Base-by-base conservation (phyloP, 2,329 filamentous ascomycete genomes). In the Polytolypa hystricis region DNA sequence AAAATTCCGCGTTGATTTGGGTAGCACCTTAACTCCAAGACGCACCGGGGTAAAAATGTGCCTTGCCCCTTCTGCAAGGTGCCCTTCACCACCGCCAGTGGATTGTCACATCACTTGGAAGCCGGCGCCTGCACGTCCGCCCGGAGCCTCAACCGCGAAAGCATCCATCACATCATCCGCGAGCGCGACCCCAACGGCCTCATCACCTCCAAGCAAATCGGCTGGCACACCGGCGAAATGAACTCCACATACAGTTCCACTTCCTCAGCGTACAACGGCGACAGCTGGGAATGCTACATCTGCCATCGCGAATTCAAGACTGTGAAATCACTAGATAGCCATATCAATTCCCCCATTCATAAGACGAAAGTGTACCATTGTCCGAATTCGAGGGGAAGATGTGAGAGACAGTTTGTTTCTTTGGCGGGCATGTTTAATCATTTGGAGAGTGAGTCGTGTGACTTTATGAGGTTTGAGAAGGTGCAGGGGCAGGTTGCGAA, bases 61-160 rank as follows among this genome's bases (percentile, higher is more conserved):
- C 1, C 28, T 0, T 81, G 77, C 34, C 74, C 70, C 0, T 79
- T 74, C 47, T 81, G 77, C 54, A 49, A 58, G 23, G 40, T 31
- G 2, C 18, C 6, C 2, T 73, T 62, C 42, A 55, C 64, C 7
- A 67, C 68, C 0, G 71, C 73, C 2, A 71, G 67, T 1, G 75
- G 73, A 3, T 44, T 79, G 4, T 49, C 58, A 0, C 61, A 75
- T 48, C 73, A 81, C 42, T 53, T 80, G 1, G 77, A 81, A 43
- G 54, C 47, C 1, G 68, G 69, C n/a, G 53, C 60, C 0, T 81
- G 76, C 35, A 62, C 63, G 0, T 51, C 52, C 0, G 69, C 70
- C 0, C 55, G 50, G 0, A 37, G 44, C 2, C 29, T 77, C 2
- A 65, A 70, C 47, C 67, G 69, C 7, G 64, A 72, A 7, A 52